Percentiles rank a stretch among this genome's conserved stretches.
phyloP scores from a whole-genome alignment of 257 asterid species.

The Scutellaria minor region DNA sequence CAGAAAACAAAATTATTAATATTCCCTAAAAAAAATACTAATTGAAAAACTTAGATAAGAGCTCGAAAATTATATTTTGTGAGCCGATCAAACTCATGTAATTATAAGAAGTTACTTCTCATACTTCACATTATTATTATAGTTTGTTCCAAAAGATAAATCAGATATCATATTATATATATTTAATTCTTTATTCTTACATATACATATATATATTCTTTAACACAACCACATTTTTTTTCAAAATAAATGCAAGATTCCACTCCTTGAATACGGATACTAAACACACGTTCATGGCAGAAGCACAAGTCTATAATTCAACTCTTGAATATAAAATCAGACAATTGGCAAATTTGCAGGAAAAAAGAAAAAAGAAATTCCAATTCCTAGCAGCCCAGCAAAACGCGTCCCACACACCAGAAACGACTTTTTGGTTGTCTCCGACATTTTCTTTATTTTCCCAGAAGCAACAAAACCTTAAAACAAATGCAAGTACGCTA shows the following conservation, averaged over 20 bases:
- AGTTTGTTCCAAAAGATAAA: no score
- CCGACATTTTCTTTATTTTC: constrained; percentile 48
- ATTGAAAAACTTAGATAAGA: no score
- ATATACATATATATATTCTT: no score
- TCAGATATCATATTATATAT: no score
- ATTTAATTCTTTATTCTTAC: no score
- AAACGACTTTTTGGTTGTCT: constrained; percentile 26
- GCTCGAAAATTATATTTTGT: no score
- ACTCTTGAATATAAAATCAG: constrained; percentile 5
- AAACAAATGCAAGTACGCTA: constrained; percentile 26
- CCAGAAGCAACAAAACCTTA: constrained; percentile 34
- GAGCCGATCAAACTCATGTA: no score
- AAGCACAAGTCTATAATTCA: not conserved
- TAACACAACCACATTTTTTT: no score
- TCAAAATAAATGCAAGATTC: not conserved
- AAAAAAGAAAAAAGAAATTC: not conserved
- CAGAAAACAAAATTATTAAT: not conserved
- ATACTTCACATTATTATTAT: no score
- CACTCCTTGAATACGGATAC: not conserved
- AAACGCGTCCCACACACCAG: constrained; percentile 34
- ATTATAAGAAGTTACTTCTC: no score
- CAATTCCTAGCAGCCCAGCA: constrained; percentile 18
- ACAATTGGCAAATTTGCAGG: constrained; percentile 21
- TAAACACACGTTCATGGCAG: not conserved
- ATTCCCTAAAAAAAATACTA: no score